Conservation (phyloP, 768 basidiomycete species). For the Chlorophyllum brunneum region DNA sequence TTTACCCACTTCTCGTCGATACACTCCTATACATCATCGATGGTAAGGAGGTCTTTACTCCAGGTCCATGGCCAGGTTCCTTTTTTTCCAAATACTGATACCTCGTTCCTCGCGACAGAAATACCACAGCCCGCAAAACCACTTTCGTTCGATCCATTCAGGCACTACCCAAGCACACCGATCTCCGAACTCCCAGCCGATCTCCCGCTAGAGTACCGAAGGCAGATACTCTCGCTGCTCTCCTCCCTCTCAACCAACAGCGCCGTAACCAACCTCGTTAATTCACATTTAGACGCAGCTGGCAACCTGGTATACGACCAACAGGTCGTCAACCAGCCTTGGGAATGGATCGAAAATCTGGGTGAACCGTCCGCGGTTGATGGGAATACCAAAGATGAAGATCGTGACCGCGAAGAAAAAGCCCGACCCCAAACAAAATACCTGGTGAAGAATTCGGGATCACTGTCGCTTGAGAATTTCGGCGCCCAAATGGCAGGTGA, state of each 20-base stretch:
- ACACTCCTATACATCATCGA: conserved; percentile 72
- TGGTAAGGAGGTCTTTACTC: conserved; percentile 41
- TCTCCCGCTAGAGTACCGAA: conserved; percentile 52
- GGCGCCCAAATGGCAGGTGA: conserved; percentile 65
- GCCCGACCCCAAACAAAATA: conserved; percentile 30
- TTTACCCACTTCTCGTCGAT: conserved; percentile 67
- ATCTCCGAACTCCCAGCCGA: conserved; percentile 50
- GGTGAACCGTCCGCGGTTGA: conserved; percentile 50
- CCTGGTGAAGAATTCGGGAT: conserved; percentile 59
- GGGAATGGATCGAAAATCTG: conserved; percentile 84
- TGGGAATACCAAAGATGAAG: conserved; percentile 38
- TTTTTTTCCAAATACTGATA: not conserved
- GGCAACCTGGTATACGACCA: conserved; percentile 46
- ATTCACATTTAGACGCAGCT: conserved; percentile 50
- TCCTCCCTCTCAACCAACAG: conserved; percentile 47
- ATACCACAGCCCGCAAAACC: conserved; percentile 56
- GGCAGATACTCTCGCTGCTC: conserved; percentile 56
- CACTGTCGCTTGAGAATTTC: conserved; percentile 71
- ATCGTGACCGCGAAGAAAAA: conserved; percentile 37
- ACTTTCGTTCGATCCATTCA: conserved; percentile 56
- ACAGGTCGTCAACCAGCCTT: conserved; percentile 69
- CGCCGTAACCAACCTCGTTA: conserved; percentile 53
- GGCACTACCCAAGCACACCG: conserved; percentile 53
- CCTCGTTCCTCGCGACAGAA: conserved; percentile 36
- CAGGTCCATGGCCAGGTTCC: not conserved